These are phyloP conservation scores for Mrakia frigida DNA, from an alignment of 768 basidiomycete species.

Conservation along the genomic window DNA sequence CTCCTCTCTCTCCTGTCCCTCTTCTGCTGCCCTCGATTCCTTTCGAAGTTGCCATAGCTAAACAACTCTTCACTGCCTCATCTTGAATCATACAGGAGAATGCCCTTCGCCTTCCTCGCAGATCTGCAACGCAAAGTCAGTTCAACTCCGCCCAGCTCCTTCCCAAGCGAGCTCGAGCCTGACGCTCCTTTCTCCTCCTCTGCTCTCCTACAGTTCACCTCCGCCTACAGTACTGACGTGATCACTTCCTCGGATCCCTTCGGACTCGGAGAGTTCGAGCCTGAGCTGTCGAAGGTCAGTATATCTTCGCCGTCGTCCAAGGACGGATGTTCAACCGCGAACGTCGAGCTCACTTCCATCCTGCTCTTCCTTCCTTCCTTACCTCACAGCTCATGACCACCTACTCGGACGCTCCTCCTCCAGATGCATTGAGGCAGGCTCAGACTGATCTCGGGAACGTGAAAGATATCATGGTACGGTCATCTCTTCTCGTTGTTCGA, in stretches of 20 bases:
- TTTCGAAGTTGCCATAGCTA: not conserved
- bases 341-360: slow-evolving; percentile 46
- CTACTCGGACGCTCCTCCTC: slow-evolving; percentile 81
- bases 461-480: slow-evolving; percentile 74
- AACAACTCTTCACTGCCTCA: not conserved
- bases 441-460: slow-evolving; percentile 65
- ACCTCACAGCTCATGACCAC: slow-evolving; percentile 63
- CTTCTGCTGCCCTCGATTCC: not conserved
- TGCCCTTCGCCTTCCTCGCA: slow-evolving; percentile 87
- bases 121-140: slow-evolving; percentile 64
- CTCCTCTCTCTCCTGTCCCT: not conserved
- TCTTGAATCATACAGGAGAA: slow-evolving; percentile 54
- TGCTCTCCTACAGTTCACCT: slow-evolving; percentile 41
- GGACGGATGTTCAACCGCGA: slow-evolving; percentile 32
- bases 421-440: slow-evolving; percentile 81
- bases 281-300: slow-evolving; percentile 42
- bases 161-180: not conserved
- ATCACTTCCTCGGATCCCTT: slow-evolving; percentile 44
- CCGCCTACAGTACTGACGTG: slow-evolving; percentile 41
- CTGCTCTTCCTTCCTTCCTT: slow-evolving; percentile 41
- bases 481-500: not conserved
- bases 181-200: not conserved
- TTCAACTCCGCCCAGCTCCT: not conserved
- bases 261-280: slow-evolving; percentile 45
- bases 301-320: not conserved